phyloP scores from a whole-genome alignment of 257 asterid genomes.

The Striga asiatica region DNA sequence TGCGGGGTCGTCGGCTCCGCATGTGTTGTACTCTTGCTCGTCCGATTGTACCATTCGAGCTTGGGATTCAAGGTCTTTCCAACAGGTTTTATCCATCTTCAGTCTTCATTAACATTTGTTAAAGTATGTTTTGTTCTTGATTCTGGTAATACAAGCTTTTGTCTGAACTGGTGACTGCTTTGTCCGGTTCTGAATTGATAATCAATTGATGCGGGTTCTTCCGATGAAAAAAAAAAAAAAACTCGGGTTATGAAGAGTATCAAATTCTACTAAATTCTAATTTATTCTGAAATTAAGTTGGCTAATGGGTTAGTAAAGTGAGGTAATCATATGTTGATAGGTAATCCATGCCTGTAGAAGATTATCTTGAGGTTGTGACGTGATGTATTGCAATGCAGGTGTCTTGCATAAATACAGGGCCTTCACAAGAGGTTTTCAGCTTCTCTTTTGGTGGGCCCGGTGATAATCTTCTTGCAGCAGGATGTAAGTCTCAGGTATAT shows the following conservation, averaged over 20 bases:
- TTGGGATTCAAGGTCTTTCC: slow-evolving; percentile 85
- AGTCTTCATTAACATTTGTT: neutral
- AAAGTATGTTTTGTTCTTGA: neutral
- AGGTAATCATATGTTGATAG: no score
- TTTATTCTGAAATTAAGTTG: no score
- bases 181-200: neutral
- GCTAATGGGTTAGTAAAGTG: neutral
- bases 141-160: neutral
- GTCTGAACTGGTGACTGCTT: neutral
- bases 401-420: slow-evolving; percentile 44
- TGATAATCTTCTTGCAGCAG: slow-evolving; percentile 70
- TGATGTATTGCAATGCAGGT: slow-evolving; percentile 40
- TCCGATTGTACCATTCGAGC: slow-evolving; percentile 80
- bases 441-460: slow-evolving; percentile 83
- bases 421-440: slow-evolving; percentile 71
- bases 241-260: neutral
- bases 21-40: slow-evolving; percentile 69
- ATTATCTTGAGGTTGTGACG: no score
- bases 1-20: slow-evolving; percentile 49
- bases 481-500: slow-evolving; percentile 73
- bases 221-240: neutral
- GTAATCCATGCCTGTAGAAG: no score
- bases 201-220: neutral
- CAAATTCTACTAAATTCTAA: no score
- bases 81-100: slow-evolving; percentile 38